Evolutionary conservation across 352 stramenopile genomes (phyloP), one percentile per base, ranked within the genome.

Genomic region (Plasmopara halstedii): DNA sequence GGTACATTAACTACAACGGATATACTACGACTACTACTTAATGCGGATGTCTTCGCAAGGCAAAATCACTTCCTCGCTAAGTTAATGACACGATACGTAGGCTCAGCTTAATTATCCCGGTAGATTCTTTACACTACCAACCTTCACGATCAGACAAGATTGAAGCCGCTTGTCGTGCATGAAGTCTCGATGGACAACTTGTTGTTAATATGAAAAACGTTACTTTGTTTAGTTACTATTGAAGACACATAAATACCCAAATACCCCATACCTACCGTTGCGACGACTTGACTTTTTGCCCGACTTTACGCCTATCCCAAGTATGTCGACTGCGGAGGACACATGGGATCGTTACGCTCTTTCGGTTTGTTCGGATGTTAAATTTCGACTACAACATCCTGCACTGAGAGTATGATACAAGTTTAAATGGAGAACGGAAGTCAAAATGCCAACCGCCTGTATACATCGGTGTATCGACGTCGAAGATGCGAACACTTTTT

Each of bases 401-500:
- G 35, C 35, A 10, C 14, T 27, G 2, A 19, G 35, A 4, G 17
- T 27, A 15, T 6, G 35, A 38, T 38, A 38, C n/a, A 38, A 38
- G n/a, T 8, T 38, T 13, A 3, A 8, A 0, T 55, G 47, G 39
- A 27, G 41, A 6, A 50, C 39, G 3, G 2, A 50, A 26, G 39
- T 49, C 0, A 7, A 22, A 2, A 50, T 40, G 1, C 41, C 40
- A 3, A 15, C 1, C 23, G 13, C 25, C 10, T 56, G 48, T 19
- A 22, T 49, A 9, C 40, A 56, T 23, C 13, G 14, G 14, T 56
- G 49, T 14, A 6, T 1, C 9, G n/a, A 26, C 14, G 7, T 37
- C 2, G 41, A 50, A 41, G 31, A 42, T 39, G 41, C 49, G 7
- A 32, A 17, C 34, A 50, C 20, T 21, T 46, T 2, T 56, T 56